phyloP scores from a whole-genome alignment of 2,329 filamentous ascomycete species.

The Cordyceps farinosa region DNA sequence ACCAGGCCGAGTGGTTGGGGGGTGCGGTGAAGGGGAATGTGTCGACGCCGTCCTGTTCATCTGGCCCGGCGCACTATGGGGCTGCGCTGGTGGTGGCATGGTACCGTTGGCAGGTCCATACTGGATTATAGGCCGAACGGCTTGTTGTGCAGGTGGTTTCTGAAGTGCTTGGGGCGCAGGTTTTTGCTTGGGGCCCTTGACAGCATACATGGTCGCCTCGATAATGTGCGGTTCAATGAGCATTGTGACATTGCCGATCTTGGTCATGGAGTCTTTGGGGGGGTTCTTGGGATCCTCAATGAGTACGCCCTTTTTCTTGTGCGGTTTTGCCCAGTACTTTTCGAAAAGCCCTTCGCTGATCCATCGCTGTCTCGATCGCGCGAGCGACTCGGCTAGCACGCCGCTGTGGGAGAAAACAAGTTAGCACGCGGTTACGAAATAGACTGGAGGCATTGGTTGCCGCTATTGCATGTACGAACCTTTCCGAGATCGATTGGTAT shows the following conservation, averaged over 20 bases:
- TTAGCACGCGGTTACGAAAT: conserved; percentile 3
- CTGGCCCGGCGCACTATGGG: conserved; percentile 19
- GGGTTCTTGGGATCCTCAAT: conserved; percentile 65
- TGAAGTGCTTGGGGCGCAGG: conserved; percentile 32
- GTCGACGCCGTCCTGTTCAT: conserved; percentile 14
- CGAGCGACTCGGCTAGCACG: conserved; percentile 69
- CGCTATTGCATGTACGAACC: conserved; percentile 41
- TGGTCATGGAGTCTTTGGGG: conserved; percentile 67
- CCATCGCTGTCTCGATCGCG: conserved; percentile 71
- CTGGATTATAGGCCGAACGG: conserved; percentile 55
- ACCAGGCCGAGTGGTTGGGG: not conserved
- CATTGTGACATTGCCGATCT: conserved; percentile 69
- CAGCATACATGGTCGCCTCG: conserved; percentile 69
- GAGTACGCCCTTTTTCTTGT: conserved; percentile 62
- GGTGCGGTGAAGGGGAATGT: conserved; percentile 7
- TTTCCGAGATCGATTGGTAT: conserved; percentile 71
- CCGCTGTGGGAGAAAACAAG: conserved; percentile 48
- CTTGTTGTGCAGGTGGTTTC: conserved; percentile 19
- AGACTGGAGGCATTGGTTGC: not conserved
- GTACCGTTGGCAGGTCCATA: conserved; percentile 62
- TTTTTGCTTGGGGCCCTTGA: conserved; percentile 58
- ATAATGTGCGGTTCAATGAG: conserved; percentile 77
- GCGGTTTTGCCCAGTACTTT: conserved; percentile 72
- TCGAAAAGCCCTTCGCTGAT: conserved; percentile 69
- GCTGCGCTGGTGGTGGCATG: conserved; percentile 52